Base-by-base conservation (phyloP, 1,284 basidiomycete species). In the Sporisorium sorghi region DNA sequence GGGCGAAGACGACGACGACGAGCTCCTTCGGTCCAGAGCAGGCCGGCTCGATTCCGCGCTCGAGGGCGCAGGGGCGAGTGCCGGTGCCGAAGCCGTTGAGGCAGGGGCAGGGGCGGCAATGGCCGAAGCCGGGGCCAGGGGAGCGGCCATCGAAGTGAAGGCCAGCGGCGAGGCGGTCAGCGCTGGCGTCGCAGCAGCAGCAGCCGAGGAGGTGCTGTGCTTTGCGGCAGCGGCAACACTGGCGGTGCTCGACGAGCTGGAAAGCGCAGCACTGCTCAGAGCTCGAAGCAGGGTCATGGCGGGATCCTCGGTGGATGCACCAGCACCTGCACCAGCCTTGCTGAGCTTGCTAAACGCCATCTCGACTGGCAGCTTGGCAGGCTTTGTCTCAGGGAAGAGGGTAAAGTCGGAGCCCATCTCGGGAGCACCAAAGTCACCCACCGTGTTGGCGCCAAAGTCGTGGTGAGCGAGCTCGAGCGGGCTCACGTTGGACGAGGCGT, bases 271-370 rank as follows among this genome's bases (percentile, higher is more conserved):
- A 32, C 68, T 61, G 73, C 68, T 72, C 23, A 76, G 63, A 12
- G 73, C 73, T 21, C 70, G 74, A 15, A 79, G 72, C 43, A 78
- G 70, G 24, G 73, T 69, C 19, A 67, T 40, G 17, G 78, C 67
- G 30, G 59, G 67, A 32, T 78, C 74, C 54, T 79, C 76, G 40
- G 40, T 23, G 14, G 52, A 52, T 26, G 48, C 48, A 44, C 47
- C 52, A 43, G 30, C n/a, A 30, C 60, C 60, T n/a, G 57, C 53
- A 24, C 56, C 47, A 33, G 71, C 58, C 60, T 70, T 68, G 64
- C 44, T 52, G 55, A 70, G 66, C 66, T 74, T 67, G 70, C 71
- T 76, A 40, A 79, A 79, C 50, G 73, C 77, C 77, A 75, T 72
- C 69, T 73, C 66, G 35, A 58, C 58, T 50, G 76, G 62, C 8